These are phyloP conservation scores for Kalmanozyma brasiliensis DNA, from an alignment of 1,284 basidiomycete species.

Conservation along the genomic window DNA sequence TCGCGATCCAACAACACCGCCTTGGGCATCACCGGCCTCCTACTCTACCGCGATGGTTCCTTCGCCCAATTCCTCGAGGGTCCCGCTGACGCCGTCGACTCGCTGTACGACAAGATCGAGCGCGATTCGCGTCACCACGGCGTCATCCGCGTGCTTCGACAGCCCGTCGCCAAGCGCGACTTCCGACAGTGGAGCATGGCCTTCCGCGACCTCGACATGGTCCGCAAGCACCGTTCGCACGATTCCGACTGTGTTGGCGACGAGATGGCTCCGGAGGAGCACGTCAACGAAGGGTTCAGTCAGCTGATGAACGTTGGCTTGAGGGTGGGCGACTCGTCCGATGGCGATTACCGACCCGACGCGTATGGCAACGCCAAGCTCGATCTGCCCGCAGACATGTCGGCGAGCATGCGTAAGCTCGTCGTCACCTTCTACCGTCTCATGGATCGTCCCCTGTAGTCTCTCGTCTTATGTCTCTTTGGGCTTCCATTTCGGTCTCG, in stretches of 20 bases:
- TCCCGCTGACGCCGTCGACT: conserved; percentile 27
- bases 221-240: conserved; percentile 5
- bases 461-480: not conserved
- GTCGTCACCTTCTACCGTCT: conserved; percentile 45
- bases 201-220: conserved; percentile 47
- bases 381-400: conserved; percentile 40
- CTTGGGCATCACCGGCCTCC: conserved; percentile 37
- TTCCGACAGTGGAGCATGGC: conserved; percentile 52
- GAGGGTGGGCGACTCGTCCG: conserved; percentile 24
- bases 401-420: conserved; percentile 35
- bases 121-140: conserved; percentile 41
- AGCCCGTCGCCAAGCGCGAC: conserved; percentile 33
- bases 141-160: conserved; percentile 33
- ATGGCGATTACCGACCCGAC: conserved; percentile 38
- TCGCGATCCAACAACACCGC: conserved; percentile 38
- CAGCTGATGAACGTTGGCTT: conserved; percentile 48
- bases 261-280: conserved; percentile 18
- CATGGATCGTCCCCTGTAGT: conserved; percentile 36
- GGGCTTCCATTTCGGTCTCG: not conserved
- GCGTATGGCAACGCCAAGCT: conserved; percentile 30
- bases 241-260: not conserved
- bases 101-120: conserved; percentile 37
- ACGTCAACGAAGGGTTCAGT: conserved; percentile 34
- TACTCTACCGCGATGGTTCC: conserved; percentile 47
- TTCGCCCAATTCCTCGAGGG: conserved; percentile 55